Evolutionary conservation across 163 green algal genomes (phyloP), one percentile per base, ranked within the genome.

Genomic region (Scenedesmus sp.): DNA sequence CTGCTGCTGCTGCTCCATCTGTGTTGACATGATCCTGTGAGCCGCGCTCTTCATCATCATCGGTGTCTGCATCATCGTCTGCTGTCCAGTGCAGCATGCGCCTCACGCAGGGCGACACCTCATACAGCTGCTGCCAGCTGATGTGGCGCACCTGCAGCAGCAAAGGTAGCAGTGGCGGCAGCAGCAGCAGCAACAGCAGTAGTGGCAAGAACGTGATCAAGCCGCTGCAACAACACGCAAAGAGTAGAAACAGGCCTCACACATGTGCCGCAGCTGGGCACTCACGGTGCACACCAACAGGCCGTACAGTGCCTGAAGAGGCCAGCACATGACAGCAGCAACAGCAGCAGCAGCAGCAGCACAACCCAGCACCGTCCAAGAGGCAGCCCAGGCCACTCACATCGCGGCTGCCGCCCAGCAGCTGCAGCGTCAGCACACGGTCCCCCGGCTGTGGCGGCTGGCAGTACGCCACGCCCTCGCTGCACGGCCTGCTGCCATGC

Each of bases 101-200:
- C 57, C 83, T 64, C 20, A 88, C 26, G 7, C 57, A 66, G 12
- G 57, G 20, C 6, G 83, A 55, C 57, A 16, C 57, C 16, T 88
- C 57, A 54, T 54, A 66, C 83, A 88, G 59, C 16, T 46, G 16
- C 20, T 66, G 23, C 83, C 83, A 88, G 23, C 26, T 4, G 59
- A 88, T 76, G 57, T 88, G 83, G 54, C 83, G 57, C 34, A 88
- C 83, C 83, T 88, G 23, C 83, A 77, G 84, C 9, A 73, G 34
- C 34, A 46, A 46, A 46, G 34, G 34, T 46, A 74, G 59, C 23
- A 56, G 52, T 3, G 46, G 52, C n/a, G 59, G 23, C 13, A 46
- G 3, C n/a, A 81, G 60, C 62, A 89, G 60, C 60, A 79, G 34
- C 59, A 64, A 2, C 59, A 1, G 59, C 59, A 64, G 8, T 2